Conservation (phyloP, 176 grass and related monocot species). For the Aegilops bicornis region DNA sequence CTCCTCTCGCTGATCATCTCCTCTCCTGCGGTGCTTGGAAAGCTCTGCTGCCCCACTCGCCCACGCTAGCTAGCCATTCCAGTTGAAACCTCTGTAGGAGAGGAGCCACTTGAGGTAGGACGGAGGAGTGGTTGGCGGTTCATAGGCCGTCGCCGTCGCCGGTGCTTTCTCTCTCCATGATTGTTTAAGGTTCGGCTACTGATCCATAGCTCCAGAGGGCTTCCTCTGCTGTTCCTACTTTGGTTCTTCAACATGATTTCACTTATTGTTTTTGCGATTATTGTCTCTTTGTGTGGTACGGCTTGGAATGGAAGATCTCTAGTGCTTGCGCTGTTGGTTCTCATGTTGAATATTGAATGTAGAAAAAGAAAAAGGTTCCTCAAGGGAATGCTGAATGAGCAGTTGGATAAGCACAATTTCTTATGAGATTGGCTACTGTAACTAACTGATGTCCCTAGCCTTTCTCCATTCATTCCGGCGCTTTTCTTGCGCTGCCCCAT, state of each 20-base stretch:
- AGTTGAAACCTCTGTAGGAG: constrained; percentile 10
- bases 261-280: not conserved
- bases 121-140: constrained; percentile 21
- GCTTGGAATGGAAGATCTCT: not conserved
- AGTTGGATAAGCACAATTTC: not conserved
- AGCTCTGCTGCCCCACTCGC: not conserved
- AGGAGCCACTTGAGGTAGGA: not conserved
- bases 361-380: not conserved
- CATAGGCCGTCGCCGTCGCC: constrained; percentile 16
- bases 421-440: not conserved
- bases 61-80: not conserved
- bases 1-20: not conserved
- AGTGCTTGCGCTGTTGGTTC: not conserved
- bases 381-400: not conserved
- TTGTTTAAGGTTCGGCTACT: constrained; percentile 47
- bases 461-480: not conserved
- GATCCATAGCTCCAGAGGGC: not conserved
- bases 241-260: not conserved
- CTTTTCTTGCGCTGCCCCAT: not conserved
- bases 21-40: not conserved
- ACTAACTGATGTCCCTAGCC: not conserved
- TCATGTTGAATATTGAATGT: not conserved
- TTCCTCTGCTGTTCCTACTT: not conserved
- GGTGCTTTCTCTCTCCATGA: constrained; percentile 21
- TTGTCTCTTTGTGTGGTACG: not conserved